A percentile compares a stretch with the other conserved stretches of the same genome.
Evolutionary conservation across 2,329 filamentous ascomycete species (phyloP).

Genomic region (Alternaria metachromatica): DNA sequence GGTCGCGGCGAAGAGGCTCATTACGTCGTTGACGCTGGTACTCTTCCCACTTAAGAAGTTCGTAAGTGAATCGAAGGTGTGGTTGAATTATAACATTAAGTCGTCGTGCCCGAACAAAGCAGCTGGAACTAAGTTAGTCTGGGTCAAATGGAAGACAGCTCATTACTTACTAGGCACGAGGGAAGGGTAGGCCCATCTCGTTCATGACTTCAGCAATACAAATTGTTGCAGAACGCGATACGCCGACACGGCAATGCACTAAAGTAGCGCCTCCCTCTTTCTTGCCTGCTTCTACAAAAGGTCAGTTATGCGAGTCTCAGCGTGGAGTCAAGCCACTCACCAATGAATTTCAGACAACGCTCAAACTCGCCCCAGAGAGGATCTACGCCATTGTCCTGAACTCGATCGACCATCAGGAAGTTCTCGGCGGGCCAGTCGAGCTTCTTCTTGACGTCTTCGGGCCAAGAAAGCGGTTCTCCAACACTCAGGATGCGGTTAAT

Average conservation of each 20-base stretch:
- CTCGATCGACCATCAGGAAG: constrained; percentile 78
- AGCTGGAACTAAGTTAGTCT: constrained; percentile 55
- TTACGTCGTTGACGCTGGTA: constrained; percentile 65
- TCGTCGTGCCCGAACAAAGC: constrained; percentile 88
- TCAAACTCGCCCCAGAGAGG: constrained; percentile 85
- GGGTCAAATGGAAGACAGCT: not conserved
- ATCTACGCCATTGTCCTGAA: constrained; percentile 97
- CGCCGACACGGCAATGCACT: constrained; percentile 95
- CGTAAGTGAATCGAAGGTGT: constrained; percentile 89
- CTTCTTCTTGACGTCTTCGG: constrained; percentile 63
- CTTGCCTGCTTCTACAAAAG: constrained; percentile 74
- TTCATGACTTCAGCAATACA: constrained; percentile 99
- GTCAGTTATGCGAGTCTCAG: constrained; percentile 10
- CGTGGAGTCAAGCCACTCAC: constrained; percentile 61
- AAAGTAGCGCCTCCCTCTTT: constrained; percentile 80
- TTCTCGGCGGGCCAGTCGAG: constrained; percentile 79
- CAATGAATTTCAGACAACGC: constrained; percentile 87
- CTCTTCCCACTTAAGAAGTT: constrained; percentile 96
- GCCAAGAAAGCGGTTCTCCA: constrained; percentile 86
- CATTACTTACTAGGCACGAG: constrained; percentile 76
- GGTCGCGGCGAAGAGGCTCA: constrained; percentile 70
- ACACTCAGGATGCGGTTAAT: constrained; percentile 91
- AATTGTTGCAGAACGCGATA: constrained; percentile 93
- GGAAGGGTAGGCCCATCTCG: constrained; percentile 78
- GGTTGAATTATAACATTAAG: constrained; percentile 99